Conservation (phyloP, 2,329 filamentous ascomycete species). For the Neofusicoccum ribis region DNA sequence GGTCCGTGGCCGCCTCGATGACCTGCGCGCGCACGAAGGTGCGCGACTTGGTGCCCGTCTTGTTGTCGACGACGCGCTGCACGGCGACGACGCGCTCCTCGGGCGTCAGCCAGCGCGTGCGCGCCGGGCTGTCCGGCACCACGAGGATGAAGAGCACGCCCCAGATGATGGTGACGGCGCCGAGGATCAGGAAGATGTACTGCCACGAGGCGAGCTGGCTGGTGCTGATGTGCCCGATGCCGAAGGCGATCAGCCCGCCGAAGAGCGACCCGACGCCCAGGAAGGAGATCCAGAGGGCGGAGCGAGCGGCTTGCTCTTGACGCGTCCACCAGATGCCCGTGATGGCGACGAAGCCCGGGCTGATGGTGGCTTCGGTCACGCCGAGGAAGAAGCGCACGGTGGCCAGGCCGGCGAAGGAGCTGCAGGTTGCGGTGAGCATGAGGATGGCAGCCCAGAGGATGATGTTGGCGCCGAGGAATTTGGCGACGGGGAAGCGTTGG, state of each 20-base stretch:
- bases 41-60: constrained; percentile 43
- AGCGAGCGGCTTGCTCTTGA: constrained; percentile 56
- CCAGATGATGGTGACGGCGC: constrained; percentile 34
- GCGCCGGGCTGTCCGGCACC: constrained; percentile 66
- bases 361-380: constrained; percentile 62
- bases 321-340: constrained; percentile 64
- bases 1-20: constrained; percentile 56
- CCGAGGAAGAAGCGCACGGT: constrained; percentile 65
- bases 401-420: constrained; percentile 62
- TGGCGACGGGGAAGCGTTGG: constrained; percentile 54
- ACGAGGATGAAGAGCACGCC: constrained; percentile 43
- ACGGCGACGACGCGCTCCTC: constrained; percentile 60
- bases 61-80: constrained; percentile 51
- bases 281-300: constrained; percentile 59
- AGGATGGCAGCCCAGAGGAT: constrained; percentile 56
- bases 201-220: constrained; percentile 38
- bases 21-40: constrained; percentile 52
- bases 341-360: constrained; percentile 46
- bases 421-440: constrained; percentile 62
- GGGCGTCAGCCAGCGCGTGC: constrained; percentile 56
- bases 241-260: constrained; percentile 47
- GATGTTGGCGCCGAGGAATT: constrained; percentile 50
- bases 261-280: constrained; percentile 53
- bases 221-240: constrained; percentile 25
- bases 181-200: constrained; percentile 41